Evolutionary conservation across 2,329 filamentous ascomycete species (phyloP).

Genomic region (Juglanconis sp.): DNA sequence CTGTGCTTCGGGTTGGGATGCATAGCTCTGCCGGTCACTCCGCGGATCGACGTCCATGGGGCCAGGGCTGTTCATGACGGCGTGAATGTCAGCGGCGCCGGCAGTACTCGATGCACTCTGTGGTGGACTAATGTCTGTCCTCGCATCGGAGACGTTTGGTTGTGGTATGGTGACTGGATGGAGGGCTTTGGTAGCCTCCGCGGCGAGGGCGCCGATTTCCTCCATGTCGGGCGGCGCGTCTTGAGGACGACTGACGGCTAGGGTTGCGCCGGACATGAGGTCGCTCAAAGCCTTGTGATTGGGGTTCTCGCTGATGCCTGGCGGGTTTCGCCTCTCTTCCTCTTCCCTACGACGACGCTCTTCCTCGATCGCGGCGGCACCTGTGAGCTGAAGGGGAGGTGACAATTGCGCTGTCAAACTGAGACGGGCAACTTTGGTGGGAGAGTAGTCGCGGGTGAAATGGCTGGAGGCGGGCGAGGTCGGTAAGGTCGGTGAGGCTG

Average conservation of each 20-base stretch:
- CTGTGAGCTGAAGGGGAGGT: conserved; percentile 45
- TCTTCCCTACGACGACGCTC: conserved; percentile 48
- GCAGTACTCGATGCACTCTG: conserved; percentile 39
- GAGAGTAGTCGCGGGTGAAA: conserved; percentile 41
- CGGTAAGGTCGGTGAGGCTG: conserved; percentile 30
- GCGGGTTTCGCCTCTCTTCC: conserved; percentile 37
- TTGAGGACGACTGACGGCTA: conserved; percentile 53
- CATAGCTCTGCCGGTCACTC: conserved; percentile 32
- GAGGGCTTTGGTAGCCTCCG: conserved; percentile 32
- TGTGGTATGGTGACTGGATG: conserved; percentile 29
- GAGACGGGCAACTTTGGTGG: conserved; percentile 52
- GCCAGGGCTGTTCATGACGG: conserved; percentile 48
- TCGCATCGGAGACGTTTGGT: conserved; percentile 31
- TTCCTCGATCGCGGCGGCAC: conserved; percentile 53
- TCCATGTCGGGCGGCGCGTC: conserved; percentile 40
- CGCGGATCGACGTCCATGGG: conserved; percentile 54
- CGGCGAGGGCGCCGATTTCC: conserved; percentile 19
- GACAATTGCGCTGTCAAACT: conserved; percentile 38
- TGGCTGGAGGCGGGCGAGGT: conserved; percentile 25
- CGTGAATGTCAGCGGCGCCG: conserved; percentile 18
- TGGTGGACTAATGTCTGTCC: conserved; percentile 40
- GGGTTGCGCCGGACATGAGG: conserved; percentile 50
- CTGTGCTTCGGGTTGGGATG: conserved; percentile 39
- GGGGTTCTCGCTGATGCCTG: conserved; percentile 50
- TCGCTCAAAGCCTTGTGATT: conserved; percentile 51